Evolutionary conservation across 2,329 filamentous ascomycete species (phyloP), one percentile per base, ranked within the genome.

Genomic region (Raffaelea albimanens): DNA sequence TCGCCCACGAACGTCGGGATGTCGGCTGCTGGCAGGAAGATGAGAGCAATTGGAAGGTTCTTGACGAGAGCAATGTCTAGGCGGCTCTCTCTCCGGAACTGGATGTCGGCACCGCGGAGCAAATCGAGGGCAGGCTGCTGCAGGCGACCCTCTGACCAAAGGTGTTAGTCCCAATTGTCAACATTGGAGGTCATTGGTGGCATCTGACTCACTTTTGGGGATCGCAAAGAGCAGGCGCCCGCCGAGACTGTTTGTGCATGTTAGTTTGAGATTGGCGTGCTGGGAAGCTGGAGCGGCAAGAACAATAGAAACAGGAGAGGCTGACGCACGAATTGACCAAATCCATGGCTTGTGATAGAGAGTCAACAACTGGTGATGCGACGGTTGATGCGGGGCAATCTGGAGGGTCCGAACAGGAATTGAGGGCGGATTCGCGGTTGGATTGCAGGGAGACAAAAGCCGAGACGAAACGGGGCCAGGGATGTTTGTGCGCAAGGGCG

Each of bases 1-100:
- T 97, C 90, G 49, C 91, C 91, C 43, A 98, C 90, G 62, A 97
- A 97, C 36, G 89, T 95, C 5, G 93, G 93, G 61, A 98, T 98
- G 64, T 98, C 93, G 56, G 89, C 90, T 34, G 91, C 93, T 25
- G 93, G 93, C 22, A 98, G 85, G 73, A 98, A 98, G 62, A 98
- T 83, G 51, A 98, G 85, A 16, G 93, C 93, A 58, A 98, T 88
- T 33, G 87, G 87, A 23, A 93, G 81, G 69, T 98, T 98, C 74
- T 96, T 95, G 62, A 97, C 93, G 22, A 98, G 83, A 16, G 93
- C 93, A 61, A 98, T 96, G 66, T 98, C 93, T 59, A 97, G 86
- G 50, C 93, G 85, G 64, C 85, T 89, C 72, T 96, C 89, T 61
- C 93, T 84, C 64, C 87, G 83, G 72, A 98, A 98, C 66, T 98